phyloP scores from a whole-genome alignment of 352 stramenopile genomes.

The Pythium sp. region DNA sequence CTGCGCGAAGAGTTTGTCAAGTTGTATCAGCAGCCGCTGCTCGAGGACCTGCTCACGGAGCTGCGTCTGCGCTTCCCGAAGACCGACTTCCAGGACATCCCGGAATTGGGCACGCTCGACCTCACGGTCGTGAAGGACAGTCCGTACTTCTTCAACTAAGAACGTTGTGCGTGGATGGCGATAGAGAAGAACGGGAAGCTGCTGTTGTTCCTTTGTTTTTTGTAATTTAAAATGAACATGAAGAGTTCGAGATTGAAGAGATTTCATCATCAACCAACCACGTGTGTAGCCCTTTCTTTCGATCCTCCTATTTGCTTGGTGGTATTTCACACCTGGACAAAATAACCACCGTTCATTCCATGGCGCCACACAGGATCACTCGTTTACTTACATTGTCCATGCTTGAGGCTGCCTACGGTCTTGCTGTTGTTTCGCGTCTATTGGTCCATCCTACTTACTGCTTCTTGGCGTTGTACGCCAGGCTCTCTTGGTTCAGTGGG shows the following conservation, averaged over 20 bases:
- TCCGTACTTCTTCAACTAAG: background rate
- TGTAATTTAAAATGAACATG: constrained; percentile 2
- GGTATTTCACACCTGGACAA: too few species aligned
- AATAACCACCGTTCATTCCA: too few species aligned
- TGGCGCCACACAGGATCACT: too few species aligned
- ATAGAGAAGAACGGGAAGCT: background rate
- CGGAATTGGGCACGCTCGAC: background rate
- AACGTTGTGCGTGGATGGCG: background rate
- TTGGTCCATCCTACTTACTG: background rate
- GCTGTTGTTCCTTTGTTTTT: background rate
- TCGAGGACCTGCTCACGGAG: constrained; percentile 1
- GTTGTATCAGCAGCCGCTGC: background rate
- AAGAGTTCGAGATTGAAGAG: background rate
- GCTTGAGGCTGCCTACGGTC: background rate
- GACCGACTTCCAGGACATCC: background rate
- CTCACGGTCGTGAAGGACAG: background rate
- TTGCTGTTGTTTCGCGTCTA: background rate
- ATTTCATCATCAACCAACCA: background rate
- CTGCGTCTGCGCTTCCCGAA: background rate
- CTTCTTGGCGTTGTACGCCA: background rate
- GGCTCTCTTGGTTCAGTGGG: background rate
- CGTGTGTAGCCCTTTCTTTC: too few species aligned
- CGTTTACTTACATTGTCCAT: background rate
- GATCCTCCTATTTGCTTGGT: too few species aligned
- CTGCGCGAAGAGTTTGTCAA: background rate